Evolutionary conservation across 2,329 filamentous ascomycete species (phyloP).

Genomic region (Monosporascus cannonballus): DNA sequence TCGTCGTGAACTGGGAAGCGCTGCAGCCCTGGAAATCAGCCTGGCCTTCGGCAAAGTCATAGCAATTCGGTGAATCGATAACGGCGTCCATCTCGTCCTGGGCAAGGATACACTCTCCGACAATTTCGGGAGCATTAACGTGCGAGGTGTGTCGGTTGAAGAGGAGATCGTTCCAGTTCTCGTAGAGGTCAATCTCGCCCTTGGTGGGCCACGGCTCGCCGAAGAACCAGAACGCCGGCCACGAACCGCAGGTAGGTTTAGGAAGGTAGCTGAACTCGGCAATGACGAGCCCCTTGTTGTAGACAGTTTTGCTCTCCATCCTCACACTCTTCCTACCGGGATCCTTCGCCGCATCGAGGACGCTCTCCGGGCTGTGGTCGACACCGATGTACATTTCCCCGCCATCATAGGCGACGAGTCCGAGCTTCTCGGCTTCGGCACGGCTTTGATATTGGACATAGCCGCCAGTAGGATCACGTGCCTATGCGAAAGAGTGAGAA

Average conservation of each 20-base stretch:
- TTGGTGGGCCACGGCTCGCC: slow-evolving; percentile 51
- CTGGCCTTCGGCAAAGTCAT: slow-evolving; percentile 30
- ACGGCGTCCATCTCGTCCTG: slow-evolving; percentile 23
- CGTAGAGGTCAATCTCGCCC: slow-evolving; percentile 64
- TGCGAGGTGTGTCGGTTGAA: slow-evolving; percentile 55
- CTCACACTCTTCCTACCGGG: slow-evolving; percentile 52
- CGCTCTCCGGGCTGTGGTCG: slow-evolving; percentile 25
- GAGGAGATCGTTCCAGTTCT: slow-evolving; percentile 53
- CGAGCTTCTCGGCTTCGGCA: slow-evolving; percentile 27
- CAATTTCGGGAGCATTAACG: slow-evolving; percentile 30
- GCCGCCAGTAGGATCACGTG: slow-evolving; percentile 55
- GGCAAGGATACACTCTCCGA: slow-evolving; percentile 31
- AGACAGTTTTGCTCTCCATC: slow-evolving; percentile 55
- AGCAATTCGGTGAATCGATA: slow-evolving; percentile 33
- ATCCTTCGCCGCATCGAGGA: slow-evolving; percentile 11
- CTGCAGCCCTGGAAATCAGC: slow-evolving; percentile 34
- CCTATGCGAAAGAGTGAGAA: slow-evolving; percentile 6
- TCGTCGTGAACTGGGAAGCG: slow-evolving; percentile 30
- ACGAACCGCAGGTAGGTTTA: slow-evolving; percentile 57
- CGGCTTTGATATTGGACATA: slow-evolving; percentile 50
- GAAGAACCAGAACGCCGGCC: slow-evolving; percentile 61
- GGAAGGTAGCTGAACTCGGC: slow-evolving; percentile 66
- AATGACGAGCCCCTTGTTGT: slow-evolving; percentile 62
- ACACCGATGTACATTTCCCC: slow-evolving; percentile 34
- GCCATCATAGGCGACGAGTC: slow-evolving; percentile 27